Evolutionary conservation across 345 rosid genomes (phyloP).

Genomic region (Lagerstroemia speciosa): DNA sequence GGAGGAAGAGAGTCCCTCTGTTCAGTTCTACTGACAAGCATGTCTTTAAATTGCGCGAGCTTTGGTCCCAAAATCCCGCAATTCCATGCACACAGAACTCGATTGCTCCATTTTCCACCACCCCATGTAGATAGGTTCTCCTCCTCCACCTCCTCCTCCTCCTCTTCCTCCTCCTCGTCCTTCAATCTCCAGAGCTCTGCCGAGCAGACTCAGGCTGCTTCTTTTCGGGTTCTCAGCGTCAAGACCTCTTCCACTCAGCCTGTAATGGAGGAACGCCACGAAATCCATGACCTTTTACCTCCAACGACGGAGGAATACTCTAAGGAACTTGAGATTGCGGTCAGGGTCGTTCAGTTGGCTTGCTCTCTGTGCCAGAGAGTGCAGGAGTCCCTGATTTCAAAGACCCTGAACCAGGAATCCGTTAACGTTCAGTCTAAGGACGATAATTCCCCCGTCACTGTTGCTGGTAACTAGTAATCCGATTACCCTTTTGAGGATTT

Average conservation of each 20-base stretch:
- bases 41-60: not conserved
- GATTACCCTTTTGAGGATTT: not conserved
- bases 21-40: too few species aligned
- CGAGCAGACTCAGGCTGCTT: not conserved
- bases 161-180: not conserved
- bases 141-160: not conserved
- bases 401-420: not conserved
- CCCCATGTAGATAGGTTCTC: not conserved
- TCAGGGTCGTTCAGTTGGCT: constrained; percentile 68
- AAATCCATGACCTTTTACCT: not conserved
- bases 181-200: too few species aligned
- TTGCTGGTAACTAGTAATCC: constrained; percentile 48
- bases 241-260: not conserved
- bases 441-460: constrained; percentile 82
- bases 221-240: not conserved
- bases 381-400: constrained; percentile 43
- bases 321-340: constrained; percentile 63
- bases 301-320: constrained; percentile 14
- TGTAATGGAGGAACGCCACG: not conserved
- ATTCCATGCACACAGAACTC: not conserved
- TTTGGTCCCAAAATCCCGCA: not conserved
- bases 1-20: not conserved
- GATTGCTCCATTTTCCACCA: not conserved
- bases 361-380: constrained; percentile 72
- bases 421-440: constrained; percentile 51